phyloP scores from a whole-genome alignment of 352 stramenopile genomes.

The Aphanomyces cochlioides region DNA sequence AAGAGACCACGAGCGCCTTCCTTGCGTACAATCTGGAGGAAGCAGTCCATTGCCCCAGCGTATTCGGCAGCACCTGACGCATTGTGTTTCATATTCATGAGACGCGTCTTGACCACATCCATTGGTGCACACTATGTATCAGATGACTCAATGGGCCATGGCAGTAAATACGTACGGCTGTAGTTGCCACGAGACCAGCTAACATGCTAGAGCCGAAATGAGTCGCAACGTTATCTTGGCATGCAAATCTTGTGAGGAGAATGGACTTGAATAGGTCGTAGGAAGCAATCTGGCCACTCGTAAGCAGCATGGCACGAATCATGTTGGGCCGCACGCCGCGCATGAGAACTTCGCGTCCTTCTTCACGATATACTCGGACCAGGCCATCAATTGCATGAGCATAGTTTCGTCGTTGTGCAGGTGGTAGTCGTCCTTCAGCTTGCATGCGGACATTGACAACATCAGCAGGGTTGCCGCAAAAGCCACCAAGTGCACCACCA shows the following conservation, averaged over 20 bases:
- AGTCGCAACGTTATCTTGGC: conserved; percentile 66
- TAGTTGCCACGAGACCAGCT: conserved; percentile 71
- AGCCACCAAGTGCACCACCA: conserved; percentile 60
- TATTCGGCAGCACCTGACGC: conserved; percentile 51
- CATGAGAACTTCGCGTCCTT: conserved; percentile 59
- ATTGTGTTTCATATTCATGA: conserved; percentile 78
- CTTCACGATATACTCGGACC: conserved; percentile 56
- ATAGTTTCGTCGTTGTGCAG: conserved; percentile 71
- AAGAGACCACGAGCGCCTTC: conserved; percentile 74
- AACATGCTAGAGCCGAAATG: conserved; percentile 74
- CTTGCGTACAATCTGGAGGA: conserved; percentile 70
- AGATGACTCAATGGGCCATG: background rate
- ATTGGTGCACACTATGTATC: conserved; percentile 50
- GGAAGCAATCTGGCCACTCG: conserved; percentile 75
- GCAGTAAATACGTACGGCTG: conserved; percentile 33
- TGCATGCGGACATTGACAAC: conserved; percentile 86
- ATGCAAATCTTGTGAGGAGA: conserved; percentile 47
- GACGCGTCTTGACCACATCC: conserved; percentile 75
- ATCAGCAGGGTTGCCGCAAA: conserved; percentile 67
- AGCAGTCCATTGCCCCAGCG: conserved; percentile 73
- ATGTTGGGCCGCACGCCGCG: conserved; percentile 74
- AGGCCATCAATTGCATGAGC: conserved; percentile 74
- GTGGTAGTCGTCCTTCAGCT: conserved; percentile 59
- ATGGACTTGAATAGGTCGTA: conserved; percentile 70
- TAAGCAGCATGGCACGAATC: conserved; percentile 81